phyloP scores from a whole-genome alignment of 495 filamentous ascomycete species.

The Daldinia concentrica region DNA sequence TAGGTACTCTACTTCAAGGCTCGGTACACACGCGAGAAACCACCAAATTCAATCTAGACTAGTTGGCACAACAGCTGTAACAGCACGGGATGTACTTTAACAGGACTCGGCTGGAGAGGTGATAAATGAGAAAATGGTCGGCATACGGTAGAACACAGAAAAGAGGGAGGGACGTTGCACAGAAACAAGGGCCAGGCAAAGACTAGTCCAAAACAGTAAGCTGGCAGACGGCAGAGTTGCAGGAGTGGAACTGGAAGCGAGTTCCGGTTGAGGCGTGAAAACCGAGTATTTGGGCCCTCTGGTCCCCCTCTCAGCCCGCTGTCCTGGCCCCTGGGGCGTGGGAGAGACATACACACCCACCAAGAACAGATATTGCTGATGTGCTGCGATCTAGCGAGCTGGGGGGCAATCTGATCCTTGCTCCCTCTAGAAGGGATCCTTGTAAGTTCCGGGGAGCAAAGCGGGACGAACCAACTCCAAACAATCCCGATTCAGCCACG shows the following conservation, averaged over 20 bases:
- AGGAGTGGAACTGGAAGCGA: slow-evolving; percentile 46
- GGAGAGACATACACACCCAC: slow-evolving; percentile 33
- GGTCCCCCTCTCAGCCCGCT: slow-evolving; percentile 43
- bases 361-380: slow-evolving; percentile 30
- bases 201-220: slow-evolving; percentile 44
- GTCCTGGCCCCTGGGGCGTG: slow-evolving; percentile 46
- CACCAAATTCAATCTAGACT: slow-evolving; percentile 18
- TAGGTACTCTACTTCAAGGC: slow-evolving; percentile 20
- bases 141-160: slow-evolving; percentile 30
- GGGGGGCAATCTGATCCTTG: slow-evolving; percentile 41
- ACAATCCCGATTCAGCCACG: slow-evolving; percentile 43
- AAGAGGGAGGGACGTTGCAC: slow-evolving; percentile 36
- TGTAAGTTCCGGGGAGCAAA: slow-evolving; percentile 35
- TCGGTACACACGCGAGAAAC: slow-evolving; percentile 22
- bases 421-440: slow-evolving; percentile 17
- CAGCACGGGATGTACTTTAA: slow-evolving; percentile 22
- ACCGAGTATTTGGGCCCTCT: slow-evolving; percentile 46
- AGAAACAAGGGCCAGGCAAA: slow-evolving; percentile 30
- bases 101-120: slow-evolving; percentile 32
- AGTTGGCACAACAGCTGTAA: slow-evolving; percentile 14
- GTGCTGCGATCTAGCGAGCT: slow-evolving; percentile 42
- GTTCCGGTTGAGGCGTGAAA: slow-evolving; percentile 46
- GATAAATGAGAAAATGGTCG: slow-evolving; percentile 41
- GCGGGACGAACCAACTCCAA: slow-evolving; percentile 44
- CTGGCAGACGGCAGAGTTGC: slow-evolving; percentile 40